Evolutionary conservation across 495 filamentous ascomycete genomes (phyloP).

Genomic region (Cenococcum geophilum): DNA sequence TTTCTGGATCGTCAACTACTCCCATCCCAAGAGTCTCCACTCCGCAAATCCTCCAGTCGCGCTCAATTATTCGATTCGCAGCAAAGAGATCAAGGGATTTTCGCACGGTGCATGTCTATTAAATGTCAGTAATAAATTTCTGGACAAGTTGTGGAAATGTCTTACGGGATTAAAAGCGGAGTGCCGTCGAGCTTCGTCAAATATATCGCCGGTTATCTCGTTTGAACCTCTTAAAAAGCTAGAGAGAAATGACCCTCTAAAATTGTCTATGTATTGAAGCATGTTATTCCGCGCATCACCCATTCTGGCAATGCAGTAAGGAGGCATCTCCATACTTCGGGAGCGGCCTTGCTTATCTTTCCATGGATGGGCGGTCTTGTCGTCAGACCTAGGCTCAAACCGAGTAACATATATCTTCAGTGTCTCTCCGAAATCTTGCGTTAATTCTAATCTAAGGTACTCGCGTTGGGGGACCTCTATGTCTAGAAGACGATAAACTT

Average conservation of each 20-base stretch:
- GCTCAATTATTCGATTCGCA: constrained; percentile 19
- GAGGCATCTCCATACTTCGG: constrained; percentile 7
- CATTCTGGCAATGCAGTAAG: constrained; percentile 17
- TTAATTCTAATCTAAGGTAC: constrained; percentile 2
- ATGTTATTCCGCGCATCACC: constrained; percentile 3
- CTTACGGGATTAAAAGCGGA: constrained; percentile 12
- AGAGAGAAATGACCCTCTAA: not conserved
- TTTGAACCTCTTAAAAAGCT: constrained; percentile 4
- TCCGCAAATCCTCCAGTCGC: constrained; percentile 21
- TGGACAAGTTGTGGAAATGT: not conserved
- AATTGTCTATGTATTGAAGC: constrained; percentile 12
- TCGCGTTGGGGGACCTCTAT: constrained; percentile 3
- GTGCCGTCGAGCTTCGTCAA: constrained; percentile 14
- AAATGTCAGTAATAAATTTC: not conserved
- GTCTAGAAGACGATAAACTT: constrained; percentile 9
- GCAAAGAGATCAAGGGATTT: constrained; percentile 11
- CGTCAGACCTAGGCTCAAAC: constrained; percentile 8
- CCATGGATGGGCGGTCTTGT: constrained; percentile 8
- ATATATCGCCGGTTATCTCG: constrained; percentile 8
- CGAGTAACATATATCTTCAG: not conserved
- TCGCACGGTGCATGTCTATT: constrained; percentile 4
- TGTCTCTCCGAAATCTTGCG: constrained; percentile 11
- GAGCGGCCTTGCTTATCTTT: not conserved
- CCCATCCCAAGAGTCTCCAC: not conserved
- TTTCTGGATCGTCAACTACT: constrained; percentile 5